A percentile compares a stretch with the other conserved stretches of the same genome.
These are phyloP conservation scores for Apiospora marii DNA, from an alignment of 2,329 filamentous ascomycete species.

Conservation along the genomic window DNA sequence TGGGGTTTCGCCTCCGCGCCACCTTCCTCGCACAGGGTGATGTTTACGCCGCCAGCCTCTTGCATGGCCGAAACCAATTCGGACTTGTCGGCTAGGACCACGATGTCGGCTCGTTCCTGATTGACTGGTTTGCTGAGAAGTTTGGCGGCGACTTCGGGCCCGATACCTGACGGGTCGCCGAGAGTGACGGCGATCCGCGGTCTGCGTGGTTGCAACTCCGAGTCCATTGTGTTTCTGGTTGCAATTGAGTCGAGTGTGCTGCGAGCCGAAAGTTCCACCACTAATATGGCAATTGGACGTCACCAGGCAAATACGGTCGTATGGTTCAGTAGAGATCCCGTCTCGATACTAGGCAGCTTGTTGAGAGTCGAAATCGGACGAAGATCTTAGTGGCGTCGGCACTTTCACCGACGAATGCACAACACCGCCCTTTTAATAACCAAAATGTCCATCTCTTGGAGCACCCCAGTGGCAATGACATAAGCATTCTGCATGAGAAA, in stretches of 20 bases:
- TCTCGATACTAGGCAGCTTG: background rate
- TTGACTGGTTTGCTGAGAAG: slow-evolving; percentile 41
- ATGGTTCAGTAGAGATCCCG: too few relatives aligned
- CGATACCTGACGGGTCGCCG: slow-evolving; percentile 43
- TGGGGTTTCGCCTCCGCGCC: background rate
- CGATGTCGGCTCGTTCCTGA: slow-evolving; percentile 38
- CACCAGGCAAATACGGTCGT: too few relatives aligned
- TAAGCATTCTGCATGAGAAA: background rate
- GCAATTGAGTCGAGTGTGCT: background rate
- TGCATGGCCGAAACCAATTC: slow-evolving; percentile 37
- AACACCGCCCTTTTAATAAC: background rate
- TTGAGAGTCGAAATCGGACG: background rate
- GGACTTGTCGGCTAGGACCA: slow-evolving; percentile 39
- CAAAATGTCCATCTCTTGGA: background rate
- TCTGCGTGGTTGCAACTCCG: slow-evolving; percentile 25
- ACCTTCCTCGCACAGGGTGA: background rate
- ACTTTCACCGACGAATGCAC: background rate
- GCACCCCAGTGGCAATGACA: background rate
- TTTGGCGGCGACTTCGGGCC: slow-evolving; percentile 43
- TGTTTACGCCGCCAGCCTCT: slow-evolving; percentile 34
- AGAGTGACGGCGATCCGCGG: slow-evolving; percentile 43
- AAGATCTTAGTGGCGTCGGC: background rate
- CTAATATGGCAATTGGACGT: too few relatives aligned
- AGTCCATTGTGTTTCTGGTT: background rate
- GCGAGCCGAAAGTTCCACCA: too few relatives aligned